A percentile compares a stretch with the other conserved stretches of the same genome.
These are phyloP conservation scores for Suillus brevipes DNA, from an alignment of 768 basidiomycete species.

Conservation along the genomic window DNA sequence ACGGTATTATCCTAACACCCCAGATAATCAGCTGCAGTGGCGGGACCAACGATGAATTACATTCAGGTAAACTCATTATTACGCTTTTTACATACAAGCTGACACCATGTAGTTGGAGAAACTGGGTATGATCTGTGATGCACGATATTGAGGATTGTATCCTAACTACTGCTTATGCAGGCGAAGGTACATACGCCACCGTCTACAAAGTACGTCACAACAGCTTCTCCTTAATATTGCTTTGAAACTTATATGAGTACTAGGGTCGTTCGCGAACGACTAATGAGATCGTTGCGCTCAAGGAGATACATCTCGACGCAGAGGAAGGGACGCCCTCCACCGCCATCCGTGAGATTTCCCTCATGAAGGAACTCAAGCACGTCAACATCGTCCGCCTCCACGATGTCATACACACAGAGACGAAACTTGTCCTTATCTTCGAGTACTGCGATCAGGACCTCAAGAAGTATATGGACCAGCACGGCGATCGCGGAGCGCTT, in stretches of 20 bases:
- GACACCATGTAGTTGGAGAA: constrained; percentile 73
- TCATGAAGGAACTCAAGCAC: constrained; percentile 99
- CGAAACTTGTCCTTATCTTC: constrained; percentile 96
- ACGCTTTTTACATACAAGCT: background rate
- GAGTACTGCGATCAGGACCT: constrained; percentile 98
- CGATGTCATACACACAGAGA: constrained; percentile 99
- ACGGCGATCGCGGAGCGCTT: constrained; percentile 93
- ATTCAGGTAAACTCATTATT: constrained; percentile 45
- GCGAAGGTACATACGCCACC: constrained; percentile 93
- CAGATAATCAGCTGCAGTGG: background rate
- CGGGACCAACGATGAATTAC: constrained; percentile 47
- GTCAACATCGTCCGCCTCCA: constrained; percentile 97
- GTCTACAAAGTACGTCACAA: constrained; percentile 80
- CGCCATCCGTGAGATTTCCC: constrained; percentile 96
- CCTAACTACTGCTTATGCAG: constrained; percentile 34
- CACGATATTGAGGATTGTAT: background rate
- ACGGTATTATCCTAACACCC: background rate
- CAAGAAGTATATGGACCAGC: constrained; percentile 99
- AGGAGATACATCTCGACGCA: constrained; percentile 98
- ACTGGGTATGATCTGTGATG: constrained; percentile 49
- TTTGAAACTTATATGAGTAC: constrained; percentile 7
- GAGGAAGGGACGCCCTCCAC: constrained; percentile 99
- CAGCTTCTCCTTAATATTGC: background rate
- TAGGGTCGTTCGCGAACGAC: constrained; percentile 94
- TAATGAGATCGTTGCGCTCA: constrained; percentile 97